Evolutionary conservation across 1,284 basidiomycete genomes (phyloP), one percentile per base, ranked within the genome.

Genomic region (Fomitopsis betulina): DNA sequence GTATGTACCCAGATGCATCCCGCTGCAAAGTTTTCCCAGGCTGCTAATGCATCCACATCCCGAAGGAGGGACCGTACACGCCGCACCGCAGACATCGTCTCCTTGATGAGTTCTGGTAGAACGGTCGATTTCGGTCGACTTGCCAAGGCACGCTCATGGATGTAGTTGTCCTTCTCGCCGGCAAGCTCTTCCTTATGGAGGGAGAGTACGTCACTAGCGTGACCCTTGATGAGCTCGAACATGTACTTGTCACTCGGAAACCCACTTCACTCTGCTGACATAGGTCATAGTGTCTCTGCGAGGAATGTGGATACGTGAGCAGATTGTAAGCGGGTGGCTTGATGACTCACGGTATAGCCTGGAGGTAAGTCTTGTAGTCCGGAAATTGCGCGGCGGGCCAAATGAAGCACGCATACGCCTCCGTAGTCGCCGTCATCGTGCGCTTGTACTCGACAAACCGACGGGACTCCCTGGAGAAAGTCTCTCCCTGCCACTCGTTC

Each of bases 141-240:
- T 0, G 60, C 56, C 9, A 43, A 10, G 2, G 58, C 62, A 19
- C 62, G 60, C n/a, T 63, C 62, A 27, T 61, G 60, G 27, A 63
- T 54, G 27, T 60, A 58, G 30, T 59, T 63, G 25, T n/a, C 43
- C 17, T 32, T 58, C n/a, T 63, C 62, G 5, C 58, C 58, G 15
- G 53, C 58, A 12, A 63, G 43, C 37, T 61, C 60, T 39, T 63
- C 62, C 47, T 63, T 63, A 54, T 63, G 61, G 56, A 61, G 61
- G 8, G 62, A 63, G 17, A 63, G 40, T 23, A 61, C 57, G 39
- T 63, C 62, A 43, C 60, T 63, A 30, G 5, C 6, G 25, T 19
- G 13, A 51, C n/a, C 25, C 38, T 4, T 30, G n/a, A 19, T 30
- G 2, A 4, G 7, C 17, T 17, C 54, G 10, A 58, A 17, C 19